Base-by-base conservation (phyloP, 352 stramenopile genomes). In the Globisporangium abappressorium region DNA sequence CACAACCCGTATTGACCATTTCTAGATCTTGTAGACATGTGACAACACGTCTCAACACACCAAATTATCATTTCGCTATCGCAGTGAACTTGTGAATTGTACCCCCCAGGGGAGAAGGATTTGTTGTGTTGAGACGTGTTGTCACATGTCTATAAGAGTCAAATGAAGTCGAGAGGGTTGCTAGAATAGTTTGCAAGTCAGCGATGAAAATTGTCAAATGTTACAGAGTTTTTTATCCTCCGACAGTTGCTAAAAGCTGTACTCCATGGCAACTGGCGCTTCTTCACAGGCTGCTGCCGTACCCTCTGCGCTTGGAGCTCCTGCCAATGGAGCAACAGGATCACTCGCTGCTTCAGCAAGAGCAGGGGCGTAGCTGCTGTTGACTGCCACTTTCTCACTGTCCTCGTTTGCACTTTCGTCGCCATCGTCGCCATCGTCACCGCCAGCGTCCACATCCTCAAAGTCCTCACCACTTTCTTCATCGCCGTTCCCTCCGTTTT, bases 401-500 rank as follows among this genome's bases (percentile, higher is more conserved):
- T 18, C 24, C 6, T 43, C 54, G 5, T 18, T 28, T 18, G 30
- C 56, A n/a, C n/a, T 59, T 1, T 70, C 70, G n/a, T 78, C 63
- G 8, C 73, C 71, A 18, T 69, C 70, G n/a, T 78, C 65, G 8
- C 71, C 71, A 18, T 69, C 70, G n/a, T 78, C 65, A 5, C 71
- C 30, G 30, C 3, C 5, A 33, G 7, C 34, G 9, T 73, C 60
- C 6, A 71, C 69, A 18, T 76, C 74, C 20, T 74, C 71, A 20
- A 71, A 66, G 22, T 78, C 71, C 28, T 72, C 71, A 0, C 54
- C 63, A 6, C 34, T 41, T 15, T 68, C 53, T 3, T 62, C 53
- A 18, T 68, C 36, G n/a, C 41, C 54, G 3, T 38, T 38, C 46
- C 46, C 26, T 15, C 41, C 54, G 3, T 38, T 55, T 34, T 65